Conservation (phyloP, 495 filamentous ascomycete genomes). For the Penicillium malachiteum region DNA sequence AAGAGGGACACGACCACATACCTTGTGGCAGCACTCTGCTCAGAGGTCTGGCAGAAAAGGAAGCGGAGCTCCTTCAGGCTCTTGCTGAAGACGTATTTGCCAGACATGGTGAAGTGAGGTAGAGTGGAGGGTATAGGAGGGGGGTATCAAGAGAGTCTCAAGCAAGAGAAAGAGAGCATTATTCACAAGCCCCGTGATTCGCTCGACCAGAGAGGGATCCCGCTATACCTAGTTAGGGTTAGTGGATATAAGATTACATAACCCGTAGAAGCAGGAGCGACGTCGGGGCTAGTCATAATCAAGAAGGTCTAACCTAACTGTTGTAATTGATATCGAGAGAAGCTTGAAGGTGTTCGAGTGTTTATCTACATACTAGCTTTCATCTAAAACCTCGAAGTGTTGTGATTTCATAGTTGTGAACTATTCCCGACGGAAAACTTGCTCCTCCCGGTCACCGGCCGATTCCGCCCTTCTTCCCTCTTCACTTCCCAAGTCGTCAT, state of each 20-base stretch:
- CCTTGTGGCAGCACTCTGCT: slow-evolving; percentile 84
- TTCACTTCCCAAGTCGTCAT: slow-evolving; percentile 17
- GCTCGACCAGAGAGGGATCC: slow-evolving; percentile 14
- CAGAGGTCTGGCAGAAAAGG: slow-evolving; percentile 89
- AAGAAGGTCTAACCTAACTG: not conserved
- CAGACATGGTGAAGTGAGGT: slow-evolving; percentile 63
- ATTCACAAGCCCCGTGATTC: slow-evolving; percentile 30
- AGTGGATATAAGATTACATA: slow-evolving; percentile 31
- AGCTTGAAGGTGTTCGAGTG: not conserved
- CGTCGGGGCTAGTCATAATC: not conserved
- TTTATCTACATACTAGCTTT: not conserved
- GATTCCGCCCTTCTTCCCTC: slow-evolving; percentile 23
- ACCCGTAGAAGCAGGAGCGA: slow-evolving; percentile 23
- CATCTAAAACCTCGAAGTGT: not conserved
- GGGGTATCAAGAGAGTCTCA: slow-evolving; percentile 14
- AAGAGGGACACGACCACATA: slow-evolving; percentile 31
- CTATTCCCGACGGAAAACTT: slow-evolving; percentile 22
- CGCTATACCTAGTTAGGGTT: slow-evolving; percentile 18
- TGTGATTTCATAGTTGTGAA: slow-evolving; percentile 1
- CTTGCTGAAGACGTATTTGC: slow-evolving; percentile 88
- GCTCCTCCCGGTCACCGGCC: slow-evolving; percentile 24
- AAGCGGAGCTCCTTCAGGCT: slow-evolving; percentile 93
- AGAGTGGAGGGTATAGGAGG: slow-evolving; percentile 7
- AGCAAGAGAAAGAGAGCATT: slow-evolving; percentile 18
- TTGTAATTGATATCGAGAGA: not conserved